Percentiles rank a stretch among this genome's conserved stretches.
phyloP scores from a whole-genome alignment of 148 eudicot genomes.

The Suaeda aralocaspica region DNA sequence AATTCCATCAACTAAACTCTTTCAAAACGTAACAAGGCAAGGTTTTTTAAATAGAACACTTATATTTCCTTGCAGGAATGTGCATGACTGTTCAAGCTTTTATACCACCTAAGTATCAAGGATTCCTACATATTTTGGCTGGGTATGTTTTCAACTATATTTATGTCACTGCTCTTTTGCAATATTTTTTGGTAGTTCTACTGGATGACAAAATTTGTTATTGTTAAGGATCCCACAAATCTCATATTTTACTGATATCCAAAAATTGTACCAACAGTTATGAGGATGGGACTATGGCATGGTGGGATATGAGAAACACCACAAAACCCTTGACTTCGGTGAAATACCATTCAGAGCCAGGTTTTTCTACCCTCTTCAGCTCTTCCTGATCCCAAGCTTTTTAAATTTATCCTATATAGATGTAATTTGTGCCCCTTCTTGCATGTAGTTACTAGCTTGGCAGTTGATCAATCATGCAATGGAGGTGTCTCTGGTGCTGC shows the following conservation, averaged over 20 bases:
- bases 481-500: slow-evolving; percentile 89
- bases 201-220: background rate
- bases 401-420: background rate
- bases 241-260: background rate
- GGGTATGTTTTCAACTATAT: slow-evolving; percentile 44
- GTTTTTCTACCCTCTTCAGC: slow-evolving; percentile 24
- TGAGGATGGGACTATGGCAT: slow-evolving; percentile 75
- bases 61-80: slow-evolving; percentile 48
- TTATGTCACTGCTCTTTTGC: background rate
- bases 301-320: slow-evolving; percentile 88
- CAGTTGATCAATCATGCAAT: slow-evolving; percentile 58
- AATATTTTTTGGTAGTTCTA: slow-evolving; percentile 6
- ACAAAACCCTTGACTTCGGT: slow-evolving; percentile 56
- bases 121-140: slow-evolving; percentile 51
- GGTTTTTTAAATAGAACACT: background rate
- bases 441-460: slow-evolving; percentile 63
- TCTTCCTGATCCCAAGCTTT: slow-evolving; percentile 3
- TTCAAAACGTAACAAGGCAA: too few relatives aligned
- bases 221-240: too few relatives aligned
- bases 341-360: slow-evolving; percentile 81
- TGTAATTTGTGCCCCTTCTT: slow-evolving; percentile 19
- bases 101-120: slow-evolving; percentile 61
- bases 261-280: slow-evolving; percentile 37
- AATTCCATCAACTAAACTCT: too few relatives aligned
- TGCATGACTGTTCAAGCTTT: slow-evolving; percentile 96